Evolutionary conservation across 192 early-diverging fungal species (phyloP), one percentile per base, ranked within the genome.

Genomic region (Coemansia sp.): DNA sequence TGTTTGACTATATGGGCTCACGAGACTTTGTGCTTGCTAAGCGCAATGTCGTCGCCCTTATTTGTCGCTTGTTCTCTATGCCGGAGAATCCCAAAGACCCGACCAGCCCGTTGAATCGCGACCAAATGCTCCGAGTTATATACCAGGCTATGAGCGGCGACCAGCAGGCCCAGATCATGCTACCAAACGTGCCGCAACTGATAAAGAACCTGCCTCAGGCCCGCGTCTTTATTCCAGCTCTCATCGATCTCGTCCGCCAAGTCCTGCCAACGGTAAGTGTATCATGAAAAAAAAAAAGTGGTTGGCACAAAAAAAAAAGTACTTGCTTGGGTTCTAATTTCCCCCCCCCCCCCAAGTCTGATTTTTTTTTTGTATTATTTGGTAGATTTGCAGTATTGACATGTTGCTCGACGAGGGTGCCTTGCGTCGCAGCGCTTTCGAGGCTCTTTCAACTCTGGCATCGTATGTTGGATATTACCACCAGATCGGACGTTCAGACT

Each of bases 401-500:
- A 18, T 74, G 40, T 47, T 75, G 24, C 40, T 67, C 15, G 69
- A 71, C 47, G 70, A 76, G 40, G 11, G 36, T 3, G 36, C 43
- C 24, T 50, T 78, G 34, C 72, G 76, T 1, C 55, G 43, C 43
- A 49, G 50, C 62, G 81, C 73, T 1, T 70, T 72, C 29, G 70
- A 75, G 18, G 76, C 76, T 1, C 44, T 83, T 27, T 72, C 70
- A 5, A 68, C 70, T 9, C 22, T 79, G 5, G 71, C 63, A 20
- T 65, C 70, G 12, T 79, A 57, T 61, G 64, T 75, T n/a, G 65
- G 76, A n/a, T 84, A 84, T 55, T 84, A 84, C 39, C 68, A 76
- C 44, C 38, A 49, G 20, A 31, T 84, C 7, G 69, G 68, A 3
- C 33, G 60, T 1, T 74, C 71, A 0, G 76, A 75, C 40, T 20